A percentile compares a stretch with the other conserved stretches of the same genome.
Conservation (phyloP, 306 rosid genomes). For the Castanopsis chinensis region DNA sequence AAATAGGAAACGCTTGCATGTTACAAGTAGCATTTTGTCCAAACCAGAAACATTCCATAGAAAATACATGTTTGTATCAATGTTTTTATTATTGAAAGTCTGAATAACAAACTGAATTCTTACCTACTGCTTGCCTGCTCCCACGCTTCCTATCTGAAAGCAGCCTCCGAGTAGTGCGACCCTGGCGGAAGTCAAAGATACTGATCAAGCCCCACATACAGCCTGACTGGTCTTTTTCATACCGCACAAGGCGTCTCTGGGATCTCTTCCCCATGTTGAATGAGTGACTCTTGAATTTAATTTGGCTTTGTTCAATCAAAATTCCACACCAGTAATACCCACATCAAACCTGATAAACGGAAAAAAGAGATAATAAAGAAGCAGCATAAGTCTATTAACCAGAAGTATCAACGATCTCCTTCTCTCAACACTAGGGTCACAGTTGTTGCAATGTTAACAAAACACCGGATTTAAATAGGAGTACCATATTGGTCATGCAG, state of each 20-base stretch:
- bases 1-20: neutral
- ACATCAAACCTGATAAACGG: conserved; percentile 36
- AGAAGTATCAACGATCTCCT: neutral
- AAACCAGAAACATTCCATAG: neutral
- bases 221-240: conserved; percentile 86
- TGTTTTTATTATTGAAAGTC: conserved; percentile 18
- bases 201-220: conserved; percentile 99
- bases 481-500: conserved; percentile 6
- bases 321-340: conserved; percentile 18
- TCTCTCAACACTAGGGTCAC: conserved; percentile 9
- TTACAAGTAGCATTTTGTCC: neutral
- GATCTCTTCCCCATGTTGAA: conserved; percentile 74
- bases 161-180: conserved; percentile 67
- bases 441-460: neutral
- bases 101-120: conserved; percentile 29
- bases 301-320: conserved; percentile 19
- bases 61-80: neutral
- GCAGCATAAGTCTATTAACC: conserved; percentile 7
- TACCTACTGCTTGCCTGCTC: conserved; percentile 62
- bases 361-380: conserved; percentile 21
- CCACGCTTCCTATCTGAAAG: conserved; percentile 71
- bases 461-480: neutral
- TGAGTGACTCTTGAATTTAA: conserved; percentile 20
- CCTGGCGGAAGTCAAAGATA: conserved; percentile 89
- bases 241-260: conserved; percentile 60